Conservation (phyloP, 1,139 yeast genomes). For the Pichia terricola region DNA sequence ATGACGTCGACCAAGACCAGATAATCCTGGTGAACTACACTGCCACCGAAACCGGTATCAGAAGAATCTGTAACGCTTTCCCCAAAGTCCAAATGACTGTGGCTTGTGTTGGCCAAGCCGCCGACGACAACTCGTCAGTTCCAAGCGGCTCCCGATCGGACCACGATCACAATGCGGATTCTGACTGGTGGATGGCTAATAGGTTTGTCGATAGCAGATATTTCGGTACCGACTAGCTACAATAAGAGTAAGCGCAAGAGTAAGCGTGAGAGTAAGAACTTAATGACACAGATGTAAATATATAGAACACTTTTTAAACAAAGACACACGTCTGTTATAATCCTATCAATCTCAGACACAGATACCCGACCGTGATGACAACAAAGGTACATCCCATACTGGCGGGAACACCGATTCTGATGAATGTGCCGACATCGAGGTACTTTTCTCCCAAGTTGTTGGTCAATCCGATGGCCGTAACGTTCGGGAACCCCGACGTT, state of each 20-base stretch:
- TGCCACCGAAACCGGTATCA: conserved; percentile 76
- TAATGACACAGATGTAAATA: neutral
- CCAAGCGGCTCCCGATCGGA: conserved; percentile 18
- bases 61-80: conserved; percentile 67
- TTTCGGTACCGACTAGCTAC: conserved; percentile 50
- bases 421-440: conserved; percentile 71
- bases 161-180: conserved; percentile 22
- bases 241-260: neutral
- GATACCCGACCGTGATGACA: conserved; percentile 72
- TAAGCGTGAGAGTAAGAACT: no score
- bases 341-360: conserved; percentile 41
- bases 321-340: conserved; percentile 10
- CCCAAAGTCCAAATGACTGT: conserved; percentile 51
- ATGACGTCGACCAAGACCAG: conserved; percentile 53
- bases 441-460: conserved; percentile 87
- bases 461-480: conserved; percentile 85
- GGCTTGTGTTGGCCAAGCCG: conserved; percentile 38
- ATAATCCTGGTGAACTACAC: conserved; percentile 64
- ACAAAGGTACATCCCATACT: conserved; percentile 61
- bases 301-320: neutral
- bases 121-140: neutral
- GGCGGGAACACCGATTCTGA: conserved; percentile 82
- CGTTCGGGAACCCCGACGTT: conserved; percentile 94
- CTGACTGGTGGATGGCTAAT: conserved; percentile 53
- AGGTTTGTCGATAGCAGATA: conserved; percentile 72